Evolutionary conservation across 2,329 filamentous ascomycete species (phyloP).

Genomic region (Dothidotthia symphoricarpi): DNA sequence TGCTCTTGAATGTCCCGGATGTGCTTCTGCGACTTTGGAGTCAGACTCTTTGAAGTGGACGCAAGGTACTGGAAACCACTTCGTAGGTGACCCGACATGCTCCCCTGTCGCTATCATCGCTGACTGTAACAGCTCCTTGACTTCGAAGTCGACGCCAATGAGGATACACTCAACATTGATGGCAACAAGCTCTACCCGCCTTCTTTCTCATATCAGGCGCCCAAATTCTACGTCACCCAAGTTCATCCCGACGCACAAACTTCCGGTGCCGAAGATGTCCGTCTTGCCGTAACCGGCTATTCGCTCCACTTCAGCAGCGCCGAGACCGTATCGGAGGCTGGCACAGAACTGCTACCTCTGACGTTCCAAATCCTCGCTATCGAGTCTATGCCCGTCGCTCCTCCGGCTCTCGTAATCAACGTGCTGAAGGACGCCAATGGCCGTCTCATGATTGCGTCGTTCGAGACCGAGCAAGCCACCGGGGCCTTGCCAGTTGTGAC

Average conservation of each 20-base stretch:
- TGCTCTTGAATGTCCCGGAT: slow-evolving; percentile 36
- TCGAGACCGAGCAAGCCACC: slow-evolving; percentile 25
- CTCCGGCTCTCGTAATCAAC: slow-evolving; percentile 39
- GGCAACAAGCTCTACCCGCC: slow-evolving; percentile 43
- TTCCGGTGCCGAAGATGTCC: slow-evolving; percentile 23
- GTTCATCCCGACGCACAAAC: slow-evolving; percentile 20
- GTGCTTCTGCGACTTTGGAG: slow-evolving; percentile 29
- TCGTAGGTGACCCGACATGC: slow-evolving; percentile 25
- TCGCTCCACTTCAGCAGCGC: slow-evolving; percentile 36
- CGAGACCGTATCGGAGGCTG: slow-evolving; percentile 37
- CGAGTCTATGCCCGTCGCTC: slow-evolving; percentile 31
- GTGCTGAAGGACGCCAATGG: slow-evolving; percentile 39
- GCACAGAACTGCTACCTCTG: slow-evolving; percentile 42
- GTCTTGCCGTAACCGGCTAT: slow-evolving; percentile 39
- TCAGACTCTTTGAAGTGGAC: slow-evolving; percentile 28
- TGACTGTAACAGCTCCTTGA: slow-evolving; percentile 37
- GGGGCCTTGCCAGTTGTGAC: slow-evolving; percentile 19
- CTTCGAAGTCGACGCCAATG: slow-evolving; percentile 35
- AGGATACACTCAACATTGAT: slow-evolving; percentile 36
- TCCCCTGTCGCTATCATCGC: slow-evolving; percentile 2
- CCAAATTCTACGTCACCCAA: slow-evolving; percentile 35
- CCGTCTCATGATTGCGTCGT: slow-evolving; percentile 40
- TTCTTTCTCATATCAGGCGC: slow-evolving; percentile 27
- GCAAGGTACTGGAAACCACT: slow-evolving; percentile 33
- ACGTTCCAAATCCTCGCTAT: slow-evolving; percentile 38